These are phyloP conservation scores for Hydrangea macrophylla DNA, from an alignment of 148 eudicot genomes.

Conservation along the genomic window DNA sequence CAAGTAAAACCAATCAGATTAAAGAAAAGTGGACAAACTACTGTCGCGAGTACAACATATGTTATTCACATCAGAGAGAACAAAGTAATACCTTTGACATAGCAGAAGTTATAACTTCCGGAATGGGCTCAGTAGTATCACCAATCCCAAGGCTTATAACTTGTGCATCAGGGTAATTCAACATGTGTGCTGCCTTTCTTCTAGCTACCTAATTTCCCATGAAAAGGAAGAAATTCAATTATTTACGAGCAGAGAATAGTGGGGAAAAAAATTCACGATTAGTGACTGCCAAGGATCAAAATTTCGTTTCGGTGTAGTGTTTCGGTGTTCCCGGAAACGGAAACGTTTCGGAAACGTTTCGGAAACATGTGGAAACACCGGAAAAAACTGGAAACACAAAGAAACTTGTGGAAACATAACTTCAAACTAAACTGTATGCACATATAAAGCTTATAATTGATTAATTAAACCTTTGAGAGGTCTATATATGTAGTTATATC, in stretches of 20 bases:
- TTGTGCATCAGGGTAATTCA: conserved; percentile 82
- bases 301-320: too few relatives aligned
- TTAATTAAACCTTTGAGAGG: too few relatives aligned
- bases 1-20: neutral
- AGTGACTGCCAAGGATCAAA: too few relatives aligned
- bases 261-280: too few relatives aligned
- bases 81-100: conserved; percentile 68
- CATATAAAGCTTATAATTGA: too few relatives aligned
- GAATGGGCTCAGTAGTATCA: conserved; percentile 92
- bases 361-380: too few relatives aligned
- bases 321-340: too few relatives aligned
- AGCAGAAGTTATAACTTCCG: conserved; percentile 84
- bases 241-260: neutral
- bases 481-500: too few relatives aligned
- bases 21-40: neutral
- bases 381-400: too few relatives aligned
- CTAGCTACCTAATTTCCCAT: conserved; percentile 55
- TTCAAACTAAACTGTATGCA: too few relatives aligned
- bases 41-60: neutral
- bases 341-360: too few relatives aligned
- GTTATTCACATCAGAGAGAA: neutral
- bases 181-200: conserved; percentile 68
- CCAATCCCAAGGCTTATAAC: conserved; percentile 95
- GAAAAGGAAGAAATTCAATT: neutral
- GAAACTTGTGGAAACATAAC: too few relatives aligned